Percentiles rank a stretch among this genome's conserved stretches.
Evolutionary conservation across 2,329 filamentous ascomycete species (phyloP).

Genomic region (Coniochaeta sp.): DNA sequence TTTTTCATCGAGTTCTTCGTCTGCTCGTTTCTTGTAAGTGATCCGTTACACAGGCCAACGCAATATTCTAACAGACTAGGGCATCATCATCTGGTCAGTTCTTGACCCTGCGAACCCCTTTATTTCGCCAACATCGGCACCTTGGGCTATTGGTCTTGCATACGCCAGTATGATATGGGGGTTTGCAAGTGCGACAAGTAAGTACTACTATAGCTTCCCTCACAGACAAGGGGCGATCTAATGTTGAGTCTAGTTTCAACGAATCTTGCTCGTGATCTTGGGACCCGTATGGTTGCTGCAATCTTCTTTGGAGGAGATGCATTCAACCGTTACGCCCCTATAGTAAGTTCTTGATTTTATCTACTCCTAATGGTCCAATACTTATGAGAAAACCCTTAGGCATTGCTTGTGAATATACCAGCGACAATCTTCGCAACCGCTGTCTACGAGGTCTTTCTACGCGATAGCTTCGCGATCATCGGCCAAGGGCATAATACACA

Average conservation of each 20-base stretch:
- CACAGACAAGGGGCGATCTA: too few species aligned
- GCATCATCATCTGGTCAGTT: constrained; percentile 18
- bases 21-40: constrained; percentile 44
- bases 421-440: constrained; percentile 46
- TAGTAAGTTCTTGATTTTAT: not conserved
- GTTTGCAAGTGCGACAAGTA: constrained; percentile 41
- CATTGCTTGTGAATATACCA: constrained; percentile 46
- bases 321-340: constrained; percentile 21
- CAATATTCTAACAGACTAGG: not conserved
- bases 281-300: constrained; percentile 49
- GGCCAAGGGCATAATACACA: constrained; percentile 40
- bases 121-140: constrained; percentile 34
- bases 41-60: constrained; percentile 3
- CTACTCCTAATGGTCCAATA: not conserved
- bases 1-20: constrained; percentile 54
- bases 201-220: not conserved
- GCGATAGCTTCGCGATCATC: constrained; percentile 44
- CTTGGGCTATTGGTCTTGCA: constrained; percentile 47
- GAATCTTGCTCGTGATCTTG: constrained; percentile 51
- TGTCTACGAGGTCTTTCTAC: constrained; percentile 46
- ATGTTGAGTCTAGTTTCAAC: constrained; percentile 31
- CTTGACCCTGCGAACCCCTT: constrained; percentile 53
- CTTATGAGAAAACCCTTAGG: not conserved
- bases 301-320: constrained; percentile 47
- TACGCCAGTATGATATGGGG: constrained; percentile 49